A percentile compares a stretch with the other conserved stretches of the same genome.
phyloP scores from a whole-genome alignment of 805 yeast species.

The Debaryomyces hansenii region DNA sequence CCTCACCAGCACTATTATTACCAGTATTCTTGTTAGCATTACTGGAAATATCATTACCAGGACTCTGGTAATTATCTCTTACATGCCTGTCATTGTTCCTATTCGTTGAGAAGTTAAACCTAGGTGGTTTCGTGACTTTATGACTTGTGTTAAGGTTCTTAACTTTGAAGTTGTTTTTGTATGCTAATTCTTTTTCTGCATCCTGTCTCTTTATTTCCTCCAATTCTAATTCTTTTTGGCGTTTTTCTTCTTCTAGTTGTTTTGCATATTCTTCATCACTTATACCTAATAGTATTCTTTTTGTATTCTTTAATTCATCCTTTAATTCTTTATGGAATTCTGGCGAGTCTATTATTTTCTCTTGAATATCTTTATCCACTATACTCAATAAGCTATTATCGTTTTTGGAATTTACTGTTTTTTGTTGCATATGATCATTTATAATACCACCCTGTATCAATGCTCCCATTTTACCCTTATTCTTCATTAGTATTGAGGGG shows the following conservation, averaged over 20 bases:
- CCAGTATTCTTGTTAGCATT: background rate
- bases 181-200: conserved; percentile 13
- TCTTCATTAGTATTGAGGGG: conserved; percentile 47
- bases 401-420: conserved; percentile 8
- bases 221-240: conserved; percentile 8
- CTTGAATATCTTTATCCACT: conserved; percentile 45
- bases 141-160: conserved; percentile 20
- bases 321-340: conserved; percentile 34
- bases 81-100: conserved; percentile 3
- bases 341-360: conserved; percentile 42
- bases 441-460: conserved; percentile 53
- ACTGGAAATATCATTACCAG: conserved; percentile 1
- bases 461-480: conserved; percentile 52
- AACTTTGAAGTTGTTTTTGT: conserved; percentile 28
- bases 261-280: conserved; percentile 41
- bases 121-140: conserved; percentile 35
- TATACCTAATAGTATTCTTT: conserved; percentile 30
- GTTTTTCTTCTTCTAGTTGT: conserved; percentile 21
- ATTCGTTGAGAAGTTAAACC: conserved; percentile 20
- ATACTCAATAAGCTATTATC: conserved; percentile 30
- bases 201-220: conserved; percentile 10
- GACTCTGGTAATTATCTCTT: background rate
- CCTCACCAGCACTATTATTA: background rate
- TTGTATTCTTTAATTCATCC: conserved; percentile 33
- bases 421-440: conserved; percentile 17